A percentile compares a stretch with the other conserved stretches of the same genome.
phyloP scores from a whole-genome alignment of 2,329 filamentous ascomycete species.

The Penicillium sp. region DNA sequence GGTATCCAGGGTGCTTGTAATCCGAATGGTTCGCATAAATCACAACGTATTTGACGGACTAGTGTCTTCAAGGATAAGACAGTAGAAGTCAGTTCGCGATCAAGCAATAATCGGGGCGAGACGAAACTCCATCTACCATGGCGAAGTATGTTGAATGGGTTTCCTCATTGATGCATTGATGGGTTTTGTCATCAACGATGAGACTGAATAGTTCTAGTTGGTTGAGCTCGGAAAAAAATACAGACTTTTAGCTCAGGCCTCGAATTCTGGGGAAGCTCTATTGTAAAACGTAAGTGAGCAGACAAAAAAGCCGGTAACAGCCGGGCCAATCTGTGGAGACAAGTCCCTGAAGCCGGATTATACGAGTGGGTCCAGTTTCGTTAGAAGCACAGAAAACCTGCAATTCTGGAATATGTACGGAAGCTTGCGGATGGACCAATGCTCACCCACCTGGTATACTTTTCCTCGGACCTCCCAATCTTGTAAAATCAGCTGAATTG shows the following conservation, averaged over 20 bases:
- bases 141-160: no score
- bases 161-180: no score
- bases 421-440: no score
- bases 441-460: no score
- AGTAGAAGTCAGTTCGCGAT: no score
- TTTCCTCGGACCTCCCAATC: no score
- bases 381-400: background rate
- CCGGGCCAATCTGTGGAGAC: background rate
- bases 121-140: no score
- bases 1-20: background rate
- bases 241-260: background rate
- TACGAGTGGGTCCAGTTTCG: background rate
- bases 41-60: background rate
- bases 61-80: background rate
- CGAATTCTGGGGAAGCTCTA: background rate
- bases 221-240: background rate
- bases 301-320: background rate
- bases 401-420: background rate
- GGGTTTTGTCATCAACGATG: no score
- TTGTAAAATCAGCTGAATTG: no score
- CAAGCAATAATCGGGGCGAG: no score
- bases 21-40: background rate
- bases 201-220: background rate
- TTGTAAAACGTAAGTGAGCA: background rate
- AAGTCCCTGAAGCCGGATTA: background rate